Conservation (phyloP, 2,329 filamentous ascomycete species). For the Monosporascus sp. region DNA sequence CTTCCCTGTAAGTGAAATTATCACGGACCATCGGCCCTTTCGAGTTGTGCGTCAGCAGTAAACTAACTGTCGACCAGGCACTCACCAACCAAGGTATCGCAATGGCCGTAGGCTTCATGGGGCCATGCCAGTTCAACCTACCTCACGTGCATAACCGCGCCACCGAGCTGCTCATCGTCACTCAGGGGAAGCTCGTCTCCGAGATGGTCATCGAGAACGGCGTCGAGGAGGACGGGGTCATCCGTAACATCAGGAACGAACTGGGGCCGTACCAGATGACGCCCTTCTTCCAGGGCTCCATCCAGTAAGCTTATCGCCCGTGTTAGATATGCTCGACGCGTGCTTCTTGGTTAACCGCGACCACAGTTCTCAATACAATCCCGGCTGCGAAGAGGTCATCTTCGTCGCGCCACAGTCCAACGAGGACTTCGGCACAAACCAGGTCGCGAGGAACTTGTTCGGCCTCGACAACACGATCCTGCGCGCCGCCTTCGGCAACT, state of each 20-base stretch:
- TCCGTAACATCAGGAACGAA: slow-evolving; percentile 30
- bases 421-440: slow-evolving; percentile 12
- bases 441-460: slow-evolving; percentile 22
- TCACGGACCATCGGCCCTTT: not conserved
- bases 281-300: slow-evolving; percentile 47
- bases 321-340: slow-evolving; percentile 36
- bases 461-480: slow-evolving; percentile 32
- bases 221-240: slow-evolving; percentile 32
- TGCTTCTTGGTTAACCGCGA: not conserved
- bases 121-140: slow-evolving; percentile 51
- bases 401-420: slow-evolving; percentile 34
- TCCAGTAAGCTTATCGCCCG: slow-evolving; percentile 30
- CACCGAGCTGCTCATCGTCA: slow-evolving; percentile 48
- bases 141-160: slow-evolving; percentile 51
- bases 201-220: slow-evolving; percentile 51
- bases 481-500: slow-evolving; percentile 22
- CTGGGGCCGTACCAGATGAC: slow-evolving; percentile 43
- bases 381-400: slow-evolving; percentile 42
- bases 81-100: slow-evolving; percentile 46
- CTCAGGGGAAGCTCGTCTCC: slow-evolving; percentile 41
- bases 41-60: not conserved
- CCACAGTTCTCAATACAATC: slow-evolving; percentile 42
- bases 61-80: slow-evolving; percentile 20
- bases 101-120: slow-evolving; percentile 47
- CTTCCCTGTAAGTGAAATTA: slow-evolving; percentile 34